A percentile compares a stretch with the other conserved stretches of the same genome.
phyloP scores from a whole-genome alignment of 176 grass and related monocot genomes.

The Phragmites australis region DNA sequence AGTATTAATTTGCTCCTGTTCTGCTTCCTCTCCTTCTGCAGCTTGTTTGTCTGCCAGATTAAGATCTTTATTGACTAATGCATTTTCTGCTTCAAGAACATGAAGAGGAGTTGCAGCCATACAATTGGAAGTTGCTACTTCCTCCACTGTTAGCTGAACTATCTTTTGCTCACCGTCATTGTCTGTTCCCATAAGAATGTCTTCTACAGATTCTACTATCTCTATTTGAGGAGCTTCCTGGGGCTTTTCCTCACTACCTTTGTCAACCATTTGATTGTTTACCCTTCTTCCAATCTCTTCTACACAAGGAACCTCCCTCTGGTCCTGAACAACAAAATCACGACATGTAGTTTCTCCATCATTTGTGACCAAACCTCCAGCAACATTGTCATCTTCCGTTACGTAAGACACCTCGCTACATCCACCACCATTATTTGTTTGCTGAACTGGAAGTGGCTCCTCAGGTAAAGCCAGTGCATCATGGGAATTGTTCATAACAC shows the following conservation, averaged over 20 bases:
- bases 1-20: conserved; percentile 19
- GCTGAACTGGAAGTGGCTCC: conserved; percentile 26
- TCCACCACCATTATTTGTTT: conserved; percentile 4
- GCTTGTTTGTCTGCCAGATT: conserved; percentile 29
- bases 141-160: conserved; percentile 25
- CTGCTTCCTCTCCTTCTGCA: conserved; percentile 25
- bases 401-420: not conserved
- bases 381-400: conserved; percentile 11
- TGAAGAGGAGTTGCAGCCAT: not conserved
- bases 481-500: conserved; percentile 8
- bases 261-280: conserved; percentile 19
- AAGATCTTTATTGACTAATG: not conserved
- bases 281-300: conserved; percentile 33
- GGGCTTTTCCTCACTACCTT: conserved; percentile 18
- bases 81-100: conserved; percentile 14
- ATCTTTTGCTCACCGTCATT: not conserved
- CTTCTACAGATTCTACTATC: conserved; percentile 29
- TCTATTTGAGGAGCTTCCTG: conserved; percentile 19
- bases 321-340: conserved; percentile 18
- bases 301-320: conserved; percentile 12
- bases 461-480: conserved; percentile 20
- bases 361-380: conserved; percentile 7
- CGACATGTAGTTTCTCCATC: not conserved
- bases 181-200: not conserved
- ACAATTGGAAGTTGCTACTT: not conserved